These are phyloP conservation scores for Metarhizium humberi DNA, from an alignment of 2,329 filamentous ascomycete genomes.

Conservation along the genomic window DNA sequence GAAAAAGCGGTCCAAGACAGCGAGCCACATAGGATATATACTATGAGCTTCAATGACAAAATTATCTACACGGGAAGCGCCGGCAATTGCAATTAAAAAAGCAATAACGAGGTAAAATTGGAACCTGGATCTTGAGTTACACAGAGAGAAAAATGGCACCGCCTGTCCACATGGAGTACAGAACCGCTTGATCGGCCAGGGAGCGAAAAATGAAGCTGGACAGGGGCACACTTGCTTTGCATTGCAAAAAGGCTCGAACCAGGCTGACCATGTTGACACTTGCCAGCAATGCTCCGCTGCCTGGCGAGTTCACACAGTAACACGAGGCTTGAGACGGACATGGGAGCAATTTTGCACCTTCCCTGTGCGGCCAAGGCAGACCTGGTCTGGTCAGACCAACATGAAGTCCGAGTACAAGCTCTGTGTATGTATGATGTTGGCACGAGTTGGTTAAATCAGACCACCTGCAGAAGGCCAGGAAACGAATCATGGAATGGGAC, in stretches of 20 bases:
- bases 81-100: not conserved
- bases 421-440: not conserved
- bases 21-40: not conserved
- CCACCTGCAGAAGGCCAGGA: not conserved
- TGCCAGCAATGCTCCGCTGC: not conserved
- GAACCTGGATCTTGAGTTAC: not conserved
- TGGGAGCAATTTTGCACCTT: conserved; percentile 4
- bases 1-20: not conserved
- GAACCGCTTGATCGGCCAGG: not conserved
- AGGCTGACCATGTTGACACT: not conserved
- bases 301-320: conserved; percentile 5
- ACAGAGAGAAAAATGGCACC: not conserved
- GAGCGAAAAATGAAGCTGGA: conserved; percentile 2
- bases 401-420: not conserved
- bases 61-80: not conserved
- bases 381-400: not conserved
- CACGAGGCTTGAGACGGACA: conserved; percentile 4
- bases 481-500: not conserved
- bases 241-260: not conserved
- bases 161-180: not conserved
- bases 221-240: not conserved
- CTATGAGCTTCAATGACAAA: not conserved
- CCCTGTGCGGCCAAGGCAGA: not conserved
- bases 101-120: not conserved
- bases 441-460: not conserved